Percentiles rank a stretch among this genome's conserved stretches.
These are phyloP conservation scores for Solanum gandarillasii DNA, from an alignment of 257 asterid species.

Conservation along the genomic window DNA sequence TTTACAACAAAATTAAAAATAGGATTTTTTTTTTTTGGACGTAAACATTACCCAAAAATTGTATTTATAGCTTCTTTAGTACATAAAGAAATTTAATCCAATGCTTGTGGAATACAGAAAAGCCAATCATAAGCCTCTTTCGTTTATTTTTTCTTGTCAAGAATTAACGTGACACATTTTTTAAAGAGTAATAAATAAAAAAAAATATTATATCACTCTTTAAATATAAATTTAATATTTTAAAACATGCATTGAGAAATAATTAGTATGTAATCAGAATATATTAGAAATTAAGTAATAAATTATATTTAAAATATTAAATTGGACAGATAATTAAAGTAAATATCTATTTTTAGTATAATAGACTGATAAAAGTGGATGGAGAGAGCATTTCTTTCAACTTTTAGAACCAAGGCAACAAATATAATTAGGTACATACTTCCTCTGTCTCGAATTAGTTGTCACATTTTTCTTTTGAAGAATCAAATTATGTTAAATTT, in stretches of 20 bases:
- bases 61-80: neutral
- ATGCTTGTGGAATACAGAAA: neutral
- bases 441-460: neutral
- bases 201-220: no score
- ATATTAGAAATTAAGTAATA: no score
- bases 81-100: neutral
- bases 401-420: neutral
- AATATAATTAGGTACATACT: neutral
- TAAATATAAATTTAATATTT: no score
- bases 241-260: neutral
- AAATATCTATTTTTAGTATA: no score
- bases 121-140: neutral
- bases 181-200: no score
- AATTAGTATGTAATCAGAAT: neutral
- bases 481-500: no score
- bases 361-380: neutral
- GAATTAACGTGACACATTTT: no score
- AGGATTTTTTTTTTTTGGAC: neutral
- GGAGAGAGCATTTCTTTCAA: neutral
- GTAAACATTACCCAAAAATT: neutral
- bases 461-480: neutral
- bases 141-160: no score
- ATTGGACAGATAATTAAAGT: accelerated
- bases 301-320: no score
- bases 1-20: neutral